Evolutionary conservation across 2,329 filamentous ascomycete genomes (phyloP), one percentile per base, ranked within the genome.

Genomic region (Claviceps pusilla): DNA sequence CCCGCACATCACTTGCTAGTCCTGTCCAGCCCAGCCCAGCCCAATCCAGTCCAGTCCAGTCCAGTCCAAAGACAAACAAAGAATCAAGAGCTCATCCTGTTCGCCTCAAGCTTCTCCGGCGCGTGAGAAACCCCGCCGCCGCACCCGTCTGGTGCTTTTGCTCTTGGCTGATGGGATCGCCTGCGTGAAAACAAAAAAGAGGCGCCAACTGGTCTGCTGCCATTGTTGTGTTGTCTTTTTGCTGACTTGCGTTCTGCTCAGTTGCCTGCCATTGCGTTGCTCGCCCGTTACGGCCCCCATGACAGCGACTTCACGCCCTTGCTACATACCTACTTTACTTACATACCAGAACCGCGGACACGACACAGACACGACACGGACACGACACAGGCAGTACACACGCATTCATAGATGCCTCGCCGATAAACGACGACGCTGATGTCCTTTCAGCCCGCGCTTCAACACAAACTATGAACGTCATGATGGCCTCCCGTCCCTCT

Each of bases 401-500:
- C 60, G 54, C 59, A 19, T 43, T 3, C 24, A 28, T 64, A 61
- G 61, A 69, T 67, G 65, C 58, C 63, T 58, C 61, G 54, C 57
- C 59, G 45, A 57, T 59, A 54, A 54, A 64, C 63, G 57, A 69
- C 68, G 57, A 68, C 68, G 49, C 62, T 74, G 59, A 62, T 67
- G 47, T 65, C 24, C 2, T 24, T 24, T 24, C 24, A 24, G 24
- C 24, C 24, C 24, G 24, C 64, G 24, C n/a, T 16, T 33, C 29
- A 29, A 29, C 16, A 47, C 45, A 14, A 14, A 61, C 65, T 50
- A 62, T 69, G 60, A 72, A 71, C 65, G 71, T 66, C 63, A 69
- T 71, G 67, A 69, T 67, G 63, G 57, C 61, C 14, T 43, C 53
- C 11, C 53, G 54, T 45, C 51, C 47, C 10, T 29, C 51, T 19